A percentile compares a stretch with the other conserved stretches of the same genome.
These are phyloP conservation scores for Russula emetica DNA, from an alignment of 768 basidiomycete genomes.

Conservation along the genomic window DNA sequence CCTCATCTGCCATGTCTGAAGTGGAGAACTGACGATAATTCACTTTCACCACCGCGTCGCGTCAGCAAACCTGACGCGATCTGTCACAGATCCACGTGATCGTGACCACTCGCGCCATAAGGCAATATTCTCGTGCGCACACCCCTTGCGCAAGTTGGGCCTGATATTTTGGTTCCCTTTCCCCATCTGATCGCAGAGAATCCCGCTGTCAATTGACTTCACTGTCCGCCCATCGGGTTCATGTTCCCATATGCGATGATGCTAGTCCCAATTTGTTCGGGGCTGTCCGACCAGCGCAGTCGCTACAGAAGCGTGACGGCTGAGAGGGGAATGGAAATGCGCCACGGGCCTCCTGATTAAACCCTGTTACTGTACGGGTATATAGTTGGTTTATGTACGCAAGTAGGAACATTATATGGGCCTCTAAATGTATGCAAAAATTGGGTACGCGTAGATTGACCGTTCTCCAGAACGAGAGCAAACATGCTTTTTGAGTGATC, in stretches of 20 bases:
- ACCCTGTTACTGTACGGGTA: neutral
- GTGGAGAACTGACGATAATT: neutral
- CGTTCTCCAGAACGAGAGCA: no score
- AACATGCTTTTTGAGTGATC: no score
- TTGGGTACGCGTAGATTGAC: no score
- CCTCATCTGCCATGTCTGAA: constrained; percentile 31
- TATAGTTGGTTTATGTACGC: no score
- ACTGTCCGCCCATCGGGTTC: neutral
- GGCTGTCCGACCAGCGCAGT: no score
- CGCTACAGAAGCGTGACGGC: neutral
- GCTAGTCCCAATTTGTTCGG: constrained; percentile 14
- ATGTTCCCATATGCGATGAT: neutral
- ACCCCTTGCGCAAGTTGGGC: no score
- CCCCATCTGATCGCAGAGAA: constrained; percentile 4
- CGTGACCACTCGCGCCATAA: constrained; percentile 12
- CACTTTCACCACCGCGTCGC: neutral
- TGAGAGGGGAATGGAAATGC: neutral
- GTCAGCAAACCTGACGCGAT: neutral
- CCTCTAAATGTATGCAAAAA: no score
- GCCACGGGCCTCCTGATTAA: constrained; percentile 1
- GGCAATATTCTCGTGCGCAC: no score
- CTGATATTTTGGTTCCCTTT: neutral
- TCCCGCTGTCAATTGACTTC: neutral
- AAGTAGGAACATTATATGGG: no score
- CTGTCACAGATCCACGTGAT: constrained; percentile 16